Percentiles rank a stretch among this genome's conserved stretches.
phyloP scores from a whole-genome alignment of 2,329 filamentous ascomycete genomes.

The Epichloe uncinata region DNA sequence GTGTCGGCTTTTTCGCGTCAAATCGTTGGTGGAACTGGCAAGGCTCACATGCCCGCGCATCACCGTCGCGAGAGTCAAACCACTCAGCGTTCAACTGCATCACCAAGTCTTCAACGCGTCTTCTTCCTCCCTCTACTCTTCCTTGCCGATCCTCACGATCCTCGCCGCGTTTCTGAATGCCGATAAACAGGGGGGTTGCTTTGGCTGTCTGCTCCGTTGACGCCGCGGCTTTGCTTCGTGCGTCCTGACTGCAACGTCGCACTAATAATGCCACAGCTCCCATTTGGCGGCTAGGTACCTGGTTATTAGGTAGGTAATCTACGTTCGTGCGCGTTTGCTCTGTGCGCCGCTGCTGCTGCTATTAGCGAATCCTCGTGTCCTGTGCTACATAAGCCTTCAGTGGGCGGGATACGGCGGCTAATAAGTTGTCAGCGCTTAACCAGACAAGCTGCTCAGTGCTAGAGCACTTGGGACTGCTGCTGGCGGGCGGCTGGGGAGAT shows the following conservation, averaged over 20 bases:
- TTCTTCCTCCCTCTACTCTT: background rate
- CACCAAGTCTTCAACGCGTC: background rate
- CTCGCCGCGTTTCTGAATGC: background rate
- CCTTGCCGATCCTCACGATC: background rate
- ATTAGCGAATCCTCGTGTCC: background rate
- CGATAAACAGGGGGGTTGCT: background rate
- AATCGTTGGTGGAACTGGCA: background rate
- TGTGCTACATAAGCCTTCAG: background rate
- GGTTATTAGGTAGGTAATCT: no score
- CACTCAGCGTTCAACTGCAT: background rate
- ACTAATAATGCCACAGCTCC: background rate
- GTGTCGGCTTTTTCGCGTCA: background rate
- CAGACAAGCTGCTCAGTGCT: background rate
- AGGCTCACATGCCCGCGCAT: background rate
- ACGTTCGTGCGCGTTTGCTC: no score
- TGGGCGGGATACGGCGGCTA: background rate
- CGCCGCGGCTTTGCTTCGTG: background rate
- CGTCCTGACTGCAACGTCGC: background rate
- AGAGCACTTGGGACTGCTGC: background rate
- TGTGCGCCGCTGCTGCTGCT: background rate
- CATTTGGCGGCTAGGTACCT: conserved; percentile 1
- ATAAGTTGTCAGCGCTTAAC: conserved; percentile 1
- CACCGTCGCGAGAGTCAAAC: background rate
- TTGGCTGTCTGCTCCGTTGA: background rate
- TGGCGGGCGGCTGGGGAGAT: conserved; percentile 3